phyloP scores from a whole-genome alignment of 495 filamentous ascomycete species.

The Evansstolkia leycettana region DNA sequence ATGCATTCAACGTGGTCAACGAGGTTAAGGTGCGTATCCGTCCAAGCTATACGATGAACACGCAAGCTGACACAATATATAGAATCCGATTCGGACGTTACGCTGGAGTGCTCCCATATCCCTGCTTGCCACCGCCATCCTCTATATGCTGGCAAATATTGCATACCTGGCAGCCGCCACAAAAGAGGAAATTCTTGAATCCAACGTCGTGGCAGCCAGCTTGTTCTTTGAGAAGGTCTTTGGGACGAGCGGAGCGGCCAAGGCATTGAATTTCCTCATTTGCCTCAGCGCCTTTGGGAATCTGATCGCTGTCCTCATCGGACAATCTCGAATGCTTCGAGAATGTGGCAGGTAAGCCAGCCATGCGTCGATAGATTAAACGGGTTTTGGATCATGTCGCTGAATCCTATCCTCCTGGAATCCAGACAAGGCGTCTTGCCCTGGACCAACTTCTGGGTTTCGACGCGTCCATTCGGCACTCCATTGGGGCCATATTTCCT shows the following conservation, averaged over 20 bases:
- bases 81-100: conserved; percentile 47
- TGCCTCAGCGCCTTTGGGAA: conserved; percentile 53
- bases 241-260: conserved; percentile 34
- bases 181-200: conserved; percentile 37
- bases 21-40: conserved; percentile 41
- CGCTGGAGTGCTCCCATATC: conserved; percentile 38
- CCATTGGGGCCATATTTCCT: conserved; percentile 46
- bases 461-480: conserved; percentile 50
- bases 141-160: conserved; percentile 51
- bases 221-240: conserved; percentile 52
- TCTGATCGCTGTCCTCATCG: conserved; percentile 45
- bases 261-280: conserved; percentile 48
- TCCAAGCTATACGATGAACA: conserved; percentile 1
- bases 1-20: conserved; percentile 54
- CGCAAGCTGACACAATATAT: no score
- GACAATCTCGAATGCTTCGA: conserved; percentile 43
- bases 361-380: no score
- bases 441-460: conserved; percentile 50
- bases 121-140: conserved; percentile 33
- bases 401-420: no score
- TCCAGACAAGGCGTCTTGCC: conserved; percentile 57
- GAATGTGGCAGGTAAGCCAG: conserved; percentile 39
- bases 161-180: conserved; percentile 49
- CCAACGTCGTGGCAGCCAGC: conserved; percentile 41
- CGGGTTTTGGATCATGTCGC: no score